These are phyloP conservation scores for Pelargonium cotyledonis DNA, from an alignment of 441 rosid genomes.

Conservation along the genomic window DNA sequence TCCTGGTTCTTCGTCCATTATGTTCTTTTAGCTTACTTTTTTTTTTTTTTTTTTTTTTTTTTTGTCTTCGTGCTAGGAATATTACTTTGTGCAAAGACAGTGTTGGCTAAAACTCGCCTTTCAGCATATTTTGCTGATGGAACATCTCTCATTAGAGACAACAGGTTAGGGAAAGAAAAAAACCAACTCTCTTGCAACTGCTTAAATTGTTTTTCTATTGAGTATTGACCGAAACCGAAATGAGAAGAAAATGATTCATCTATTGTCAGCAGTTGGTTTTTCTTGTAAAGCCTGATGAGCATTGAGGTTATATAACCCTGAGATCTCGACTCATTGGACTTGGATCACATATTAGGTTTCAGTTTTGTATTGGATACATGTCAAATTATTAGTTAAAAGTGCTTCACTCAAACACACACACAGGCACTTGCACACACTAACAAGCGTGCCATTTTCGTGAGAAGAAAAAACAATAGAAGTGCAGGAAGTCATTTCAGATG, in stretches of 20 bases:
- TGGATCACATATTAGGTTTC: neutral
- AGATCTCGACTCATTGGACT: neutral
- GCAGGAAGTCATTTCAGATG: neutral
- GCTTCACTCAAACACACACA: neutral
- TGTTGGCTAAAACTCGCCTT: conserved; percentile 56
- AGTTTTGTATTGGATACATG: neutral
- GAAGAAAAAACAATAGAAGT: neutral
- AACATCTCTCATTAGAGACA: conserved; percentile 40
- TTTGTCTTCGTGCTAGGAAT: conserved; percentile 42
- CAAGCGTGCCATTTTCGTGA: too few relatives aligned
- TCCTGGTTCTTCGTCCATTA: neutral
- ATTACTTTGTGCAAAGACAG: conserved; percentile 88
- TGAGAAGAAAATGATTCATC: neutral
- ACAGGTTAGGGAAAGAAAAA: conserved; percentile 34
- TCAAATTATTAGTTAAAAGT: neutral
- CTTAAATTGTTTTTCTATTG: neutral
- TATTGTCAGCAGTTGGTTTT: neutral
- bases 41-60: conserved; percentile 1
- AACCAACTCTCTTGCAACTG: conserved; percentile 11
- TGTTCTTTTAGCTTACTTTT: conserved; percentile 12
- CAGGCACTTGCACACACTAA: too few relatives aligned
- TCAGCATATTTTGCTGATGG: conserved; percentile 63
- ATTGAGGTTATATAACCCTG: neutral
- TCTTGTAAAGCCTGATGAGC: neutral
- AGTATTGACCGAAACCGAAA: neutral